Base-by-base conservation (phyloP, 1,139 yeast species). In the Candida tetrigidarum region DNA sequence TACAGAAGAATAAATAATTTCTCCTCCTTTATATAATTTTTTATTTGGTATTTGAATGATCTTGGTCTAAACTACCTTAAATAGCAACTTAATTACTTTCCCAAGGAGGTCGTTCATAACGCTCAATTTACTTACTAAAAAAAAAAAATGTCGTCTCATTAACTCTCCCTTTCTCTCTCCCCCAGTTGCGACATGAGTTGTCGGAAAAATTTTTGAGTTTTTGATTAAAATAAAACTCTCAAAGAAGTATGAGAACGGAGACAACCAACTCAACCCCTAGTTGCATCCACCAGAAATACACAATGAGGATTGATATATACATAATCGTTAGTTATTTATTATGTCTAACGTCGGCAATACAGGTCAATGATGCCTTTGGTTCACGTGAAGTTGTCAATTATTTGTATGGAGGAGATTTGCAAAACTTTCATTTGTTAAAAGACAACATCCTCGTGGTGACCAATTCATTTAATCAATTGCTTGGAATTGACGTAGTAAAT, bases 361-460 rank as follows among this genome's bases (percentile, higher is more conserved):
- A 63, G 38, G 45, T 68, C 9, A 73, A 70, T 33, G 69, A 69
- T 45, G 77, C 78, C 5, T 71, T 71, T 53, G 61, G 61, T 14
- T 26, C 43, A 8, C 63, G 60, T 49, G 76, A 73, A 50, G 63
- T 66, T 55, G 50, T 67, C 40, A 58, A 56, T 28, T 61, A 64
- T 26, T 54, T 54, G 36, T 51, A 51, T 28, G 54, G 54, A 15
- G 51, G 52, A 15, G 49, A 56, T 12, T 48, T 68, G 32, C 48
- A 23, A 9, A 27, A 48, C 14, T 22, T 50, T 10, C 41, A 37
- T 12, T 35, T 50, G 19, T 39, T 49, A 16, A 41, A 32, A 23
- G 34, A 47, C 41, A 39, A 49, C 11, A 23, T 44, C 7, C 34
- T 49, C n/a, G 47, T 71, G 29, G 76, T 66, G 2, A 51, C 60